These are phyloP conservation scores for Thelonectria discophora DNA, from an alignment of 2,329 filamentous ascomycete species.

Conservation along the genomic window DNA sequence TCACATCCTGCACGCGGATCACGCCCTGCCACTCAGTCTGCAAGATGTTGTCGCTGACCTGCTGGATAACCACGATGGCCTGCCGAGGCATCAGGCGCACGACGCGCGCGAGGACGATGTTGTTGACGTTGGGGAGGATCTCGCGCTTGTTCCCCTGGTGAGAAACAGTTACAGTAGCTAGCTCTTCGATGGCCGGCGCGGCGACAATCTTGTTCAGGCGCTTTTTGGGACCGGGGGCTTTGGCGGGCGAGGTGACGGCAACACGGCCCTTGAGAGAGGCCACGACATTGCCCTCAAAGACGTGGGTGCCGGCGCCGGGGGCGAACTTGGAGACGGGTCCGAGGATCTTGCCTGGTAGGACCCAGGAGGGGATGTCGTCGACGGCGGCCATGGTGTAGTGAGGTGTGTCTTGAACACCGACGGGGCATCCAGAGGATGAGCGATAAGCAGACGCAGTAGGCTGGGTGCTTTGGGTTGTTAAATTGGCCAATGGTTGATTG, in stretches of 20 bases:
- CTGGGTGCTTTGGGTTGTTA: neutral
- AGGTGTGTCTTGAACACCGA: conserved; percentile 5
- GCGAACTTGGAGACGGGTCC: conserved; percentile 72
- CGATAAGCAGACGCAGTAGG: neutral
- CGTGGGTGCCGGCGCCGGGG: conserved; percentile 84
- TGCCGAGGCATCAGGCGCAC: conserved; percentile 86
- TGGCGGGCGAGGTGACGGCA: conserved; percentile 59
- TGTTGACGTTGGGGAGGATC: conserved; percentile 82
- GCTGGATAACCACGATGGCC: conserved; percentile 85
- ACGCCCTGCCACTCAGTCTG: conserved; percentile 86
- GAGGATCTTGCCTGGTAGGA: conserved; percentile 84
- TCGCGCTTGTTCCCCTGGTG: conserved; percentile 65
- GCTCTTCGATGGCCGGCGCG: conserved; percentile 52
- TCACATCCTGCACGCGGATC: conserved; percentile 88
- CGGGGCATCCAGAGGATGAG: neutral
- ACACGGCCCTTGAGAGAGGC: conserved; percentile 84
- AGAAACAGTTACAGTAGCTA: conserved; percentile 66
- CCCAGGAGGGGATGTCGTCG: conserved; percentile 60
- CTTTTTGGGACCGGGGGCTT: conserved; percentile 61
- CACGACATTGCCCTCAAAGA: conserved; percentile 77
- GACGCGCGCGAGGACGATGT: conserved; percentile 83
- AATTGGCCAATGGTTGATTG: neutral
- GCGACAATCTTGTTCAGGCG: conserved; percentile 68
- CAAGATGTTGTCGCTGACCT: conserved; percentile 76
- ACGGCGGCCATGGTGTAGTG: conserved; percentile 39